These are phyloP conservation scores for Trichomonascaceae sp. DNA, from an alignment of 1,139 yeast species.

Conservation along the genomic window DNA sequence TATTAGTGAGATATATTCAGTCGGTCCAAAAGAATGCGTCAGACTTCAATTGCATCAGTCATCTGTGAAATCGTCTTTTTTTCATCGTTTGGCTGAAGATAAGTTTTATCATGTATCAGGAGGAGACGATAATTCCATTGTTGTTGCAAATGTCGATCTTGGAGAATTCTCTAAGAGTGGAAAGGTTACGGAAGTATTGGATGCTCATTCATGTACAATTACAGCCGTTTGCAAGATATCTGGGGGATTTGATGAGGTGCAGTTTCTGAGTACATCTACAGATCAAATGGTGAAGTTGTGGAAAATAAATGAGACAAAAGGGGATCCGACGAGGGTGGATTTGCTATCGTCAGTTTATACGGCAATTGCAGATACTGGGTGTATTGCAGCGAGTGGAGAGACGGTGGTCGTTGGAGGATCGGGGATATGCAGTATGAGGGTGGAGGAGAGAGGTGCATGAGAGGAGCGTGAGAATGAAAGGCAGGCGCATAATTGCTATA, in stretches of 20 bases:
- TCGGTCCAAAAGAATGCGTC: constrained; percentile 21
- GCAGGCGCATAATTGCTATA: too few relatives aligned
- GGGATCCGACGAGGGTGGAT: constrained; percentile 17
- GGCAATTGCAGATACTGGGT: constrained; percentile 88
- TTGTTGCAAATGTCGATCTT: constrained; percentile 38
- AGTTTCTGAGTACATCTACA: constrained; percentile 52
- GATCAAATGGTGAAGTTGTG: constrained; percentile 74
- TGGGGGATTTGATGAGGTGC: neutral
- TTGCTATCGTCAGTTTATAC: constrained; percentile 52
- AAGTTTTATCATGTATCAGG: constrained; percentile 54
- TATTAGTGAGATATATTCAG: constrained; percentile 22
- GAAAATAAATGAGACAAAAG: constrained; percentile 33
- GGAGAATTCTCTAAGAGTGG: constrained; percentile 25
- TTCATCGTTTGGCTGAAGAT: constrained; percentile 11
- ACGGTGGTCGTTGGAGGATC: constrained; percentile 26
- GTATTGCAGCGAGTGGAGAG: constrained; percentile 32
- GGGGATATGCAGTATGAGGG: constrained; percentile 18
- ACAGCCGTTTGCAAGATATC: constrained; percentile 49
- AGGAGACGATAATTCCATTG: constrained; percentile 86
- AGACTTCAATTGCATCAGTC: constrained; percentile 70
- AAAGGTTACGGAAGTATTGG: constrained; percentile 33
- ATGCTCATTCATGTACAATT: constrained; percentile 83
- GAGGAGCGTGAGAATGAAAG: too few relatives aligned
- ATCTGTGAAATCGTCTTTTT: constrained; percentile 56
- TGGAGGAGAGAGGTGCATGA: neutral